A percentile compares a stretch with the other conserved stretches of the same genome.
phyloP scores from a whole-genome alignment of 2,329 filamentous ascomycete species.

The Trichoderma aggressivum region DNA sequence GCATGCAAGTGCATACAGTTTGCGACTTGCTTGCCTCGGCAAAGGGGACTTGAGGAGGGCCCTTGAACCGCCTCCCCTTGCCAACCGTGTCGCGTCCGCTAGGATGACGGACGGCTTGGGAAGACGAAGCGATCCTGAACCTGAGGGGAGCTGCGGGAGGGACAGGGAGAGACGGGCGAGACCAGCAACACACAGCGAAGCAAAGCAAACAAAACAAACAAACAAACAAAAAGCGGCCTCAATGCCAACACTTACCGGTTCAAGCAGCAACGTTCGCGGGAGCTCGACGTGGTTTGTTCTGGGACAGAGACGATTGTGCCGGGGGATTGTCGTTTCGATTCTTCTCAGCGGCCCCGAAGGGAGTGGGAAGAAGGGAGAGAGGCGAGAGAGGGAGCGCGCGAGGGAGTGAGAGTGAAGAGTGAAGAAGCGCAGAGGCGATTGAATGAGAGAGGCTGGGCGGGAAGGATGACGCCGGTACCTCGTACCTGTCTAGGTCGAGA shows the following conservation, averaged over 20 bases:
- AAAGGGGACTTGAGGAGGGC: conserved; percentile 7
- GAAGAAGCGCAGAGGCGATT: conserved; percentile 1
- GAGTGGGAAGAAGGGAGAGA: not conserved
- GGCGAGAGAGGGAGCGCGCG: not conserved
- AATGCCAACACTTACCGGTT: not conserved
- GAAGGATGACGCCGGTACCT: conserved; percentile 13
- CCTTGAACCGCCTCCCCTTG: conserved; percentile 1
- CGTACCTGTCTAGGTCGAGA: not conserved
- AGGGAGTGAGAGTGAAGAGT: conserved; percentile 14
- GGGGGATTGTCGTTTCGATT: not conserved
- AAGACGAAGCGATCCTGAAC: conserved; percentile 5
- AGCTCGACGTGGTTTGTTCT: not conserved
- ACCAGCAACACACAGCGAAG: not conserved
- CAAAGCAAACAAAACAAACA: not conserved
- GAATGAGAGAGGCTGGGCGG: conserved; percentile 12
- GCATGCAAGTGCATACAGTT: conserved; percentile 16
- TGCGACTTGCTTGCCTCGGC: conserved; percentile 16
- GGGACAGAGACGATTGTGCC: not conserved
- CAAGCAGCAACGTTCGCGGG: not conserved
- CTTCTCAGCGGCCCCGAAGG: conserved; percentile 16
- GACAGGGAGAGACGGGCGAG: not conserved
- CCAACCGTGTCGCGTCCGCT: conserved; percentile 10
- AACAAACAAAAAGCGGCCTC: not conserved
- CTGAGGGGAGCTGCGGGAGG: conserved; percentile 9
- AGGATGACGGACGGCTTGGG: not conserved